Evolutionary conservation across 148 eudicot species (phyloP).

Genomic region (Nepenthes mirabilis): DNA sequence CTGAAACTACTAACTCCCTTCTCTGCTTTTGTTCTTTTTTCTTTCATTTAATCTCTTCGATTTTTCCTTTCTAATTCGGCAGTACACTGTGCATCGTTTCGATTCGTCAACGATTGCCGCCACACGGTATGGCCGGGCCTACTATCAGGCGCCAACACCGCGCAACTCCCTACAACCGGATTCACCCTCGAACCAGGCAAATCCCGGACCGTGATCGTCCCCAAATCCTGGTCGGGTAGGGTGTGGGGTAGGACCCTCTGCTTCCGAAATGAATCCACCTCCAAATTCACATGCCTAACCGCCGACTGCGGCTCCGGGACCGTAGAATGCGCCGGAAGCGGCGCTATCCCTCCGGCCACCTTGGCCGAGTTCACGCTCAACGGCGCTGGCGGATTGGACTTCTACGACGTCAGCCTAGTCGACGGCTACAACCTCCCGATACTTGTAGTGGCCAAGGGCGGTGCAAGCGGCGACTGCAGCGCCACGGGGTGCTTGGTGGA

Average conservation of each 20-base stretch:
- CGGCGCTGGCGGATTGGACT: slow-evolving; percentile 84
- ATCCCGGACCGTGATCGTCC: slow-evolving; percentile 41
- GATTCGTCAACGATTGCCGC: slow-evolving; percentile 64
- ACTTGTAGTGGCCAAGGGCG: slow-evolving; percentile 47
- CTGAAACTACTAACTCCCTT: not conserved
- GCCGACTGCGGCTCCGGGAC: slow-evolving; percentile 87
- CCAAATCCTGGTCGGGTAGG: slow-evolving; percentile 84
- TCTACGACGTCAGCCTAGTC: slow-evolving; percentile 90
- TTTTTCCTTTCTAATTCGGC: not conserved
- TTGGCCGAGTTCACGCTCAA: slow-evolving; percentile 88
- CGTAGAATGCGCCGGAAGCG: slow-evolving; percentile 55
- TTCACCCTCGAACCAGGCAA: slow-evolving; percentile 48
- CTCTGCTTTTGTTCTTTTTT: not conserved
- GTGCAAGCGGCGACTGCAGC: slow-evolving; percentile 53
- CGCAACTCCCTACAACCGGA: slow-evolving; percentile 66
- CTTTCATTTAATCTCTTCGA: not conserved
- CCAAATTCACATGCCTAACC: slow-evolving; percentile 55
- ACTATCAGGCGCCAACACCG: slow-evolving; percentile 73
- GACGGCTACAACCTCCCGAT: slow-evolving; percentile 94
- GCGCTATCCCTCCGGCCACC: slow-evolving; percentile 89
- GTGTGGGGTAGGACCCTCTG: slow-evolving; percentile 90
- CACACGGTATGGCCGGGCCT: slow-evolving; percentile 87
- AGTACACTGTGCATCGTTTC: slow-evolving; percentile 42
- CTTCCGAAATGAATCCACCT: slow-evolving; percentile 23
- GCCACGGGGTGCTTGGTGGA: slow-evolving; percentile 85